phyloP scores from a whole-genome alignment of 2,329 filamentous ascomycete genomes.

The Penicillium nordicum region DNA sequence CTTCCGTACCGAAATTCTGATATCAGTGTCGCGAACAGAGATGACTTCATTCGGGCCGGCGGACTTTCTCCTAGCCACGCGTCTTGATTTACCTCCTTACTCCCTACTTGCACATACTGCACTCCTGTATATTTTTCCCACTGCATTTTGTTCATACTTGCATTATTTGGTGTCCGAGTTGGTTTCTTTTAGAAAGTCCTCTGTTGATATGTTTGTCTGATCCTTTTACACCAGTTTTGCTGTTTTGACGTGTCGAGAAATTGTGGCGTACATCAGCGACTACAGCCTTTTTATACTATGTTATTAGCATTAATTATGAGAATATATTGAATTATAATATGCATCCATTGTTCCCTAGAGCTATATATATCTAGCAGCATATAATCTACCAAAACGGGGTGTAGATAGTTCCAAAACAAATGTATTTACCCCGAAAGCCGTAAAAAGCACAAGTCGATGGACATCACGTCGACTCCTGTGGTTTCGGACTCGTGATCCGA shows the following conservation, averaged over 20 bases:
- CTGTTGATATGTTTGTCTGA: background rate
- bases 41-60: conserved; percentile 33
- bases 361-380: background rate
- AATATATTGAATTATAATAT: background rate
- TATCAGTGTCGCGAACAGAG: conserved; percentile 34
- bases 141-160: conserved; percentile 3
- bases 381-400: background rate
- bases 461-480: conserved; percentile 35
- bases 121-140: background rate
- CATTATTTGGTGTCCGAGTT: conserved; percentile 4
- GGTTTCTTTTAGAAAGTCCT: background rate
- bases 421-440: conserved; percentile 1
- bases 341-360: background rate
- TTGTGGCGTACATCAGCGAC: background rate
- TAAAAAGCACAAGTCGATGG: conserved; percentile 8
- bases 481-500: conserved; percentile 52
- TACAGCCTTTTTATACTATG: background rate
- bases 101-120: conserved; percentile 5
- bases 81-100: background rate
- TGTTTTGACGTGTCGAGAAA: background rate
- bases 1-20: conserved; percentile 40
- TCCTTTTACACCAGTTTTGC: background rate
- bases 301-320: background rate
- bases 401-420: background rate
- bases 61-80: conserved; percentile 12